phyloP scores from a whole-genome alignment of 2,329 filamentous ascomycete genomes.

The Fusarium buxicola region DNA sequence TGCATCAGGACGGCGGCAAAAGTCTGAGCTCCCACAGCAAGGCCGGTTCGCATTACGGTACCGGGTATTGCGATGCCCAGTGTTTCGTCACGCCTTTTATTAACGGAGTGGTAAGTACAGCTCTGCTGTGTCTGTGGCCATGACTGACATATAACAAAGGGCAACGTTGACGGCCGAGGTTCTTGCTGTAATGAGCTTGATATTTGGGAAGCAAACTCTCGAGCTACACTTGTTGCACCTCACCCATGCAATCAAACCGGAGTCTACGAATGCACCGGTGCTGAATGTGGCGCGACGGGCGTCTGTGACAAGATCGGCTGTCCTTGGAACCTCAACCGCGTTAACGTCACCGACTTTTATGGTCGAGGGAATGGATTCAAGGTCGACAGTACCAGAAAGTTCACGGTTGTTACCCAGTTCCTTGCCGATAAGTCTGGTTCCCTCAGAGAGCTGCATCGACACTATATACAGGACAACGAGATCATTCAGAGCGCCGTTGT shows the following conservation, averaged over 20 bases:
- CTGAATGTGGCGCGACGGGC: slow-evolving; percentile 52
- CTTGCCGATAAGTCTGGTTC: slow-evolving; percentile 51
- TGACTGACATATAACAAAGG: slow-evolving; percentile 18
- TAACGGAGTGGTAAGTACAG: slow-evolving; percentile 57
- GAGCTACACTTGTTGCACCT: slow-evolving; percentile 58
- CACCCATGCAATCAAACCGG: slow-evolving; percentile 61
- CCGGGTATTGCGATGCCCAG: slow-evolving; percentile 73
- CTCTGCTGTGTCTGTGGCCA: accelerated
- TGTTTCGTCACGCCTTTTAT: slow-evolving; percentile 65
- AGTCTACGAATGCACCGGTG: slow-evolving; percentile 58
- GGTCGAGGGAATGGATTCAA: slow-evolving; percentile 46
- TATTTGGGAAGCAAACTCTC: slow-evolving; percentile 66
- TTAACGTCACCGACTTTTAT: slow-evolving; percentile 48
- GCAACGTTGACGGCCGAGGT: slow-evolving; percentile 43
- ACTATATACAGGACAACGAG: slow-evolving; percentile 55
- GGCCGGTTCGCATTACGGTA: slow-evolving; percentile 70
- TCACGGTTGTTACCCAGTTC: slow-evolving; percentile 65
- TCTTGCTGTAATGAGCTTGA: slow-evolving; percentile 67
- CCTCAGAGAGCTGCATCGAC: slow-evolving; percentile 62
- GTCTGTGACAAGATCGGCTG: slow-evolving; percentile 60
- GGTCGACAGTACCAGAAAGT: slow-evolving; percentile 53
- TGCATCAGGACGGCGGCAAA: slow-evolving; percentile 69
- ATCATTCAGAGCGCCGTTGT: slow-evolving; percentile 37
- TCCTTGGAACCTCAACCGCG: slow-evolving; percentile 57
- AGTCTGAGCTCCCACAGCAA: slow-evolving; percentile 60